Evolutionary conservation across 257 asterid species (phyloP), one percentile per base, ranked within the genome.

Genomic region (Henckelia pumila): DNA sequence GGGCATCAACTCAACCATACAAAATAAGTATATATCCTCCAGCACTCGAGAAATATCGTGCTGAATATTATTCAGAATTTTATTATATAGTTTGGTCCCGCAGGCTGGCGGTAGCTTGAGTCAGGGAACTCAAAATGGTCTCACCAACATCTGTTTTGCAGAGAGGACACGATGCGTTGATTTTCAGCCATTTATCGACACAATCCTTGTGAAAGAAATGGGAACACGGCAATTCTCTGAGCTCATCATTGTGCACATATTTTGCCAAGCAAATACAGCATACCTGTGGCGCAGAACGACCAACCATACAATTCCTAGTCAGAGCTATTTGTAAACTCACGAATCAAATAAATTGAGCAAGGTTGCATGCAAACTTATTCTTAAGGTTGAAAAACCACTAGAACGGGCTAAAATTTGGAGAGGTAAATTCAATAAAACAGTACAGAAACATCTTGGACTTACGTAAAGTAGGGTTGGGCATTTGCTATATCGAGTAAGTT

Each of bases 131-230:
- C 79, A 79, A 52, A 64, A 83, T 57, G 49, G 89, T 85, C 73
- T 88, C 92, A 19, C 96, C 97, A 57, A 88, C 96, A 71, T 90
- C 97, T 4, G 92, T 87, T 79, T 93, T 93, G 88, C 99, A 93
- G 49, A 93, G 94, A 17, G 99, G 97, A 73, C 99, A 93, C 0
- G 91, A 57, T 7, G 97, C 95, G 32, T 90, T 93, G 80, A 93
- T 83, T 71, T 86, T 86, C 71, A 93, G 86, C 99, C 99, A 93
- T 76, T 93, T 90, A 70, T 90, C 99, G 5, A 93, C 95, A 23
- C 99, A 93, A 44, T 90, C 97, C 78, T 85, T 90, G 94, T 90
- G 97, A 69, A 93, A 85, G 84, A 86, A 87, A 81, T 93, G 99
- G 44, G 85, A 68, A 77, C 98, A 93, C 3, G 95, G 92, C 62